Conservation (phyloP, 2,329 filamentous ascomycete species). For the Alternaria gansuensis region DNA sequence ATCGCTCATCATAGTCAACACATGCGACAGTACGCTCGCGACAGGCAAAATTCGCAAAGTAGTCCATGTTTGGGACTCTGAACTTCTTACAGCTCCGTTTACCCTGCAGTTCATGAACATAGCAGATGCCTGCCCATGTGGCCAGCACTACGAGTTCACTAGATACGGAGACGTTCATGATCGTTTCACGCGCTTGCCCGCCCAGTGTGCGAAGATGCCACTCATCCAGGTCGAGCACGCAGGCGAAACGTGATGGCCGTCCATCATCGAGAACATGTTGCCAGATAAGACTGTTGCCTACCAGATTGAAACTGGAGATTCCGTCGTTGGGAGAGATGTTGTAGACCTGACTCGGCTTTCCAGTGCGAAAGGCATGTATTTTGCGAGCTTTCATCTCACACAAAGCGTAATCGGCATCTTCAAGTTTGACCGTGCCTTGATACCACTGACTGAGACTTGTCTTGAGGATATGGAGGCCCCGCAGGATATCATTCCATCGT, state of each 20-base stretch:
- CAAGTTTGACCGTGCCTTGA: slow-evolving; percentile 23
- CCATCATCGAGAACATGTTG: not conserved
- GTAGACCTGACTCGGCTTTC: slow-evolving; percentile 19
- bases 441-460: slow-evolving; percentile 36
- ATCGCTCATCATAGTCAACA: slow-evolving; percentile 12
- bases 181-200: slow-evolving; percentile 35
- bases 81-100: slow-evolving; percentile 30
- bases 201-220: slow-evolving; percentile 22
- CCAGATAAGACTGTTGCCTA: slow-evolving; percentile 18
- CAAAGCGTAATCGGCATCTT: slow-evolving; percentile 26
- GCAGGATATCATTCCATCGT: slow-evolving; percentile 45
- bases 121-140: slow-evolving; percentile 26
- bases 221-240: slow-evolving; percentile 37
- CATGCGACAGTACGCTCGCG: slow-evolving; percentile 38
- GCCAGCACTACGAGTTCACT: slow-evolving; percentile 38
- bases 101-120: slow-evolving; percentile 34
- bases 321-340: not conserved
- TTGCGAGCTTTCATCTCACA: slow-evolving; percentile 33
- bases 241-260: slow-evolving; percentile 17
- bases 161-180: slow-evolving; percentile 31
- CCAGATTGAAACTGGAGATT: not conserved
- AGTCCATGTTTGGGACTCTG: slow-evolving; percentile 20
- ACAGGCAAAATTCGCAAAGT: slow-evolving; percentile 24
- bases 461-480: slow-evolving; percentile 36
- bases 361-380: slow-evolving; percentile 40